Conservation (phyloP, 75 land plant genomes). For the Cryptomeria japonica region DNA sequence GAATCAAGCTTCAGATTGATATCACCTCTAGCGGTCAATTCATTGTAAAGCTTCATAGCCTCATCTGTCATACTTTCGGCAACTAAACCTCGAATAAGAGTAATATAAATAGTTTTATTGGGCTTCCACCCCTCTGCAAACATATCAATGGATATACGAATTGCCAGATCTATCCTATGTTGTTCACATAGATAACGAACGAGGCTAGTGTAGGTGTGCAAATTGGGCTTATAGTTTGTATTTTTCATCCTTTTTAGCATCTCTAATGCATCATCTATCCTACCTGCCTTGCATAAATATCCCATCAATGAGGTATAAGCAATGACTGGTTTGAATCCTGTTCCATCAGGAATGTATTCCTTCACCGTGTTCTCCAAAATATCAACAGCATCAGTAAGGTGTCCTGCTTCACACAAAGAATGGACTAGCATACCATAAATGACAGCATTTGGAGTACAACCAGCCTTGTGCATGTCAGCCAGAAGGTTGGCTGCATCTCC, state of each 20-base stretch:
- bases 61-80: conserved; percentile 36
- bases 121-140: conserved; percentile 40
- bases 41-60: conserved; percentile 36
- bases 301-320: conserved; percentile 46
- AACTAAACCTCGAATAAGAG: conserved; percentile 43
- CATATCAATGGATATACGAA: conserved; percentile 38
- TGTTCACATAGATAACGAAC: conserved; percentile 48
- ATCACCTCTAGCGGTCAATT: conserved; percentile 30
- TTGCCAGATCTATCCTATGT: conserved; percentile 31
- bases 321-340: conserved; percentile 54
- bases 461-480: conserved; percentile 51
- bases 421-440: conserved; percentile 60
- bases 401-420: conserved; percentile 46
- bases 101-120: conserved; percentile 47
- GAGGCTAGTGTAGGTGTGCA: conserved; percentile 36
- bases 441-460: conserved; percentile 54
- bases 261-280: conserved; percentile 47
- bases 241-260: conserved; percentile 37
- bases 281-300: conserved; percentile 49
- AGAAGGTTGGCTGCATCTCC: conserved; percentile 55
- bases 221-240: conserved; percentile 19
- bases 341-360: conserved; percentile 45
- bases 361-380: conserved; percentile 54
- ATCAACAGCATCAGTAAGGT: conserved; percentile 45
- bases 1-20: neutral